phyloP scores from a whole-genome alignment of 2,329 filamentous ascomycete genomes.

The Coccinonectria pachysandricola region DNA sequence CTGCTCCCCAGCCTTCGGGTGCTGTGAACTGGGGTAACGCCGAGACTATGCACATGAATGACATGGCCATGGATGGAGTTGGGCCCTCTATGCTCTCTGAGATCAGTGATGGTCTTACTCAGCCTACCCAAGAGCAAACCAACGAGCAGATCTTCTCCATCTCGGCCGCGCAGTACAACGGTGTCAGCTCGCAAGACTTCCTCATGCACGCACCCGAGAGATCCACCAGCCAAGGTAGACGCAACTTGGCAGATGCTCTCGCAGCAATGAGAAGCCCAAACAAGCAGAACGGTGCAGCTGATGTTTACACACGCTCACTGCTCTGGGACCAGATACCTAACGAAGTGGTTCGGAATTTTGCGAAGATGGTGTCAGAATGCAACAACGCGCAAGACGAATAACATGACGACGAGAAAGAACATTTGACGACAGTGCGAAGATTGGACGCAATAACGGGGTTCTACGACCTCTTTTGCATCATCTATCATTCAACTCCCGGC shows the following conservation, averaged over 20 bases:
- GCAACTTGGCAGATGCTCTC: conserved; percentile 71
- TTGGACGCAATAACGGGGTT: too few species aligned
- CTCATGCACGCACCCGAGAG: conserved; percentile 45
- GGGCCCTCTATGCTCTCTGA: conserved; percentile 54
- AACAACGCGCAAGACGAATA: conserved; percentile 38
- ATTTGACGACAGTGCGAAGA: conserved; percentile 21
- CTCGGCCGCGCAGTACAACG: conserved; percentile 79
- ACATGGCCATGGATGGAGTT: conserved; percentile 25
- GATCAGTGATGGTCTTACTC: conserved; percentile 57
- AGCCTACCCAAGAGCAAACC: conserved; percentile 74
- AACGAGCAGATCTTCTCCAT: conserved; percentile 82
- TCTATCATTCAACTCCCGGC: too few species aligned
- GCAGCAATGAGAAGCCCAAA: conserved; percentile 62
- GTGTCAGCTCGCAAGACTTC: conserved; percentile 58
- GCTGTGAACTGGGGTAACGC: conserved; percentile 25
- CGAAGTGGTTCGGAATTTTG: conserved; percentile 87
- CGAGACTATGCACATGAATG: conserved; percentile 35
- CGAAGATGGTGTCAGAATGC: conserved; percentile 76
- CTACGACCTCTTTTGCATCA: too few species aligned
- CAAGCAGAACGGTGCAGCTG: conserved; percentile 62
- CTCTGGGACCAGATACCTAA: conserved; percentile 90
- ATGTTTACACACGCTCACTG: conserved; percentile 85
- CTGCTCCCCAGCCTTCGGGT: conserved; percentile 43
- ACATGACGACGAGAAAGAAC: conserved; percentile 5
- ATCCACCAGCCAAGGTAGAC: conserved; percentile 52